phyloP scores from a whole-genome alignment of 208 protist species.

The Angomonas desouzai region DNA sequence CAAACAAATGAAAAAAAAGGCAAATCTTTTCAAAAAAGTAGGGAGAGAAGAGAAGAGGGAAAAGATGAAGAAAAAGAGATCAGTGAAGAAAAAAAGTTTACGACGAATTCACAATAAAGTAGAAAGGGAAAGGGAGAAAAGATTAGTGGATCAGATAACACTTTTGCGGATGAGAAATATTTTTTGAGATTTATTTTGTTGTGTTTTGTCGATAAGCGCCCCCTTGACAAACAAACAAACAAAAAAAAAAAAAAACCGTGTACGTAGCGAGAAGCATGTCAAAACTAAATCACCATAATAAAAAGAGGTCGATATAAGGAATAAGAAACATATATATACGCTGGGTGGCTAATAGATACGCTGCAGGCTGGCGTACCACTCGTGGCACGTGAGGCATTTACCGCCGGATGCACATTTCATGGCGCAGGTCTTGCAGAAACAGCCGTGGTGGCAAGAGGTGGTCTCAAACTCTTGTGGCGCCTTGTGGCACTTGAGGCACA shows the following conservation, averaged over 20 bases:
- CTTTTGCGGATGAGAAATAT: not conserved
- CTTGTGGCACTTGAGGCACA: constrained; percentile 74
- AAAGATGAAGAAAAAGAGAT: not conserved
- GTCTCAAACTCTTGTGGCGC: constrained; percentile 61
- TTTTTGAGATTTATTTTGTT: constrained; percentile 8
- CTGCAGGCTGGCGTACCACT: constrained; percentile 62
- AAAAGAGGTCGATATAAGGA: no score
- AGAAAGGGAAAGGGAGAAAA: constrained; percentile 10
- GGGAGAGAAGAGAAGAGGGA: no score
- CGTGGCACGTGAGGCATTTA: constrained; percentile 75
- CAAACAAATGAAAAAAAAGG: no score
- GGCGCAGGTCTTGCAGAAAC: constrained; percentile 80
- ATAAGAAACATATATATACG: not conserved
- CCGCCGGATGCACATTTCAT: constrained; percentile 90
- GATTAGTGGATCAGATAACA: not conserved
- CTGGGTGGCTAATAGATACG: constrained; percentile 15
- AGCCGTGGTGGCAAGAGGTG: constrained; percentile 58
- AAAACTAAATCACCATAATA: not conserved
- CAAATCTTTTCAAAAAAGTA: no score
- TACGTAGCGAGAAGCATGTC: no score
- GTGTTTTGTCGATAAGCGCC: constrained; percentile 8
- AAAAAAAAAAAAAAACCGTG: no score
- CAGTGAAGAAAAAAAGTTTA: not conserved
- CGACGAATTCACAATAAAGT: not conserved
- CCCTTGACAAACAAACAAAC: no score